Base-by-base conservation (phyloP, 768 basidiomycete genomes). In the Tricholoma sp. region DNA sequence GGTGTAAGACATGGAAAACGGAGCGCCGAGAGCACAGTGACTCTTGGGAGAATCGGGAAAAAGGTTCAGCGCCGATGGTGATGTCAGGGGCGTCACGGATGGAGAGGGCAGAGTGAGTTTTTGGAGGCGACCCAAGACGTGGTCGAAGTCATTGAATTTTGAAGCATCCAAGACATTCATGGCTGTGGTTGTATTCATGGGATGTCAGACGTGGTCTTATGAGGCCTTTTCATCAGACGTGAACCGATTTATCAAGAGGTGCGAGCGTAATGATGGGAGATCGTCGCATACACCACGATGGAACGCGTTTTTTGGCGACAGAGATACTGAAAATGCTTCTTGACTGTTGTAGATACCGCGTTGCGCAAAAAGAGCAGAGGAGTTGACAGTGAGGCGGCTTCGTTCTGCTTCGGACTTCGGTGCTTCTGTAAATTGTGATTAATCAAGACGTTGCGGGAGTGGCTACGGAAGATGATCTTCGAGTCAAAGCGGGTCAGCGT, bases 221-320 rank as follows among this genome's bases (percentile, higher is more conserved):
- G 64, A 61, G 49, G 62, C 55, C 49, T 54, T 31, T 55, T 35
- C 31, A 52, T 52, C 61, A 46, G 53, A 51, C 32, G 62, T 66
- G 59, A 58, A 64, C 59, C 57, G 43, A 57, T 54, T 22, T 47
- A 55, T 57, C 49, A 57, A 54, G 57, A 60, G 54, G 56, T 32
- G 50, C 39, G 50, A 31, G 24, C 35, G 56, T 34, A 59, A 56
- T 63, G 65, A 63, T 70, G 66, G 67, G 52, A 66, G 70, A 72
- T 72, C 71, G 68, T 69, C 71, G 68, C 58, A 56, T 55, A 37
- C 39, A 50, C 57, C 59, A 50, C 19, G 54, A 59, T 62, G 58
- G 58, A 61, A 63, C 50, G 18, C 52, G 39, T 49, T 34, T 50
- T 41, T 52, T 19, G 41, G 37, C 47, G 43, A 58, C 37, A 41